Evolutionary conservation across 345 rosid species (phyloP), one percentile per base, ranked within the genome.

Genomic region (Pseudoturritis turrita): DNA sequence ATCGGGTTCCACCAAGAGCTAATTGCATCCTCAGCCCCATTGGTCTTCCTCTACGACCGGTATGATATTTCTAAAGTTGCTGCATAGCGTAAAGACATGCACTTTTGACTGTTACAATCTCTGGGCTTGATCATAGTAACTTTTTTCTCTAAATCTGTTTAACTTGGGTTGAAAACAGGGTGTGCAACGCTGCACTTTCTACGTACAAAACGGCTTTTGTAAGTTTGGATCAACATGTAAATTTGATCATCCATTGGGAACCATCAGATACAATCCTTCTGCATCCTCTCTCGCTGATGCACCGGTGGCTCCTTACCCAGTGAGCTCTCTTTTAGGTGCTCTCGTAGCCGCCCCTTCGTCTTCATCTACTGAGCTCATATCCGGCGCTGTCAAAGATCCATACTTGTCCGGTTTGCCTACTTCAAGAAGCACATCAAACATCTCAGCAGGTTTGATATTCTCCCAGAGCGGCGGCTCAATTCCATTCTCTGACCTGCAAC

Each of bases 11-110:
- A 65, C 92, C 89, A 56, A 79, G 80, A 73, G 67, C 88, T 68
- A 85, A 82, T 71, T 85, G 87, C 49, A 39, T 61, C 68, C 95
- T 92, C 60, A 92, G 90, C 76, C 84, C 90, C 59, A 47, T 90
- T 60, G 99, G 98, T 61, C 95, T 92, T 79, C 99, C 98, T 77
- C 31, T 90, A 71, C 96, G 97, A 28, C 86, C 87, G 69, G 99
- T 96, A 85, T 72, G 80, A 76, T 71, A 62, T 65, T 49, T 68
- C 31, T 52, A 13, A n/a, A 39, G 21, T 46, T 63, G 45, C 9
- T 41, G 13, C 31, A 10, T 40, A 61, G n/a, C 12, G n/a, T 25
- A 44, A 58, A 12, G 29, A 11, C 53, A 28, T 61, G 33, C 17
- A 31, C 7, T 6, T 15, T 52, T 58, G 33, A 6, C 51, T 28